Conservation (phyloP, 2,329 filamentous ascomycete species). For the Aureobasidium leucospermi region DNA sequence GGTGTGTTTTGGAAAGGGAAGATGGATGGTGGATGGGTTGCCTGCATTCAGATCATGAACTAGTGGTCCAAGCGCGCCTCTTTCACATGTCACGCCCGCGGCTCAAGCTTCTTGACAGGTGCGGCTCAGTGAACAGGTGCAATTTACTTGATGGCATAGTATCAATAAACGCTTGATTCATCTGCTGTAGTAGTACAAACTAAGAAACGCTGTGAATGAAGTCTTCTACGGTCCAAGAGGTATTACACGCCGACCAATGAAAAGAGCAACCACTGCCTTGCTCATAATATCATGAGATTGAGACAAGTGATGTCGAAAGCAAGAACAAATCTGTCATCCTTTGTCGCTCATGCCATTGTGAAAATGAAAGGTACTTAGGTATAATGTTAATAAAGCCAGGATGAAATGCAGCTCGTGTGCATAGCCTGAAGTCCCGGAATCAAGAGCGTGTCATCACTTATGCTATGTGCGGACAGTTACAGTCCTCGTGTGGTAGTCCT, state of each 20-base stretch:
- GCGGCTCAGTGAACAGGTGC: background rate
- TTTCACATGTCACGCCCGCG: background rate
- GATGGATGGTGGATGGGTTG: background rate
- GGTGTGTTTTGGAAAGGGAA: background rate
- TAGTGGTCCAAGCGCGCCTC: background rate
- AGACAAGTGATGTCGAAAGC: background rate
- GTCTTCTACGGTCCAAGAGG: background rate
- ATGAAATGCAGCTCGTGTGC: background rate
- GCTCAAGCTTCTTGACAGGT: background rate
- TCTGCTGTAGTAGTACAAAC: background rate
- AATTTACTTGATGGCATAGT: background rate
- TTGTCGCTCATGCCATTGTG: background rate
- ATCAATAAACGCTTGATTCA: too few species aligned
- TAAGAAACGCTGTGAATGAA: background rate
- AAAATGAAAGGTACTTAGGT: background rate
- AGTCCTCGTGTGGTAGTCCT: background rate
- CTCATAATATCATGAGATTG: background rate
- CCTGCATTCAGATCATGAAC: background rate
- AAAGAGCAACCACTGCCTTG: too few species aligned
- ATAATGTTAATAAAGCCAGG: background rate
- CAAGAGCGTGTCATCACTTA: background rate
- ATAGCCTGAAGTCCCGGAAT: background rate
- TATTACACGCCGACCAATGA: too few species aligned
- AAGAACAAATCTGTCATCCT: background rate
- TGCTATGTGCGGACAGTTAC: background rate